Conservation (phyloP, 108 stramenopile genomes). For the Nitzschia inconspicua region DNA sequence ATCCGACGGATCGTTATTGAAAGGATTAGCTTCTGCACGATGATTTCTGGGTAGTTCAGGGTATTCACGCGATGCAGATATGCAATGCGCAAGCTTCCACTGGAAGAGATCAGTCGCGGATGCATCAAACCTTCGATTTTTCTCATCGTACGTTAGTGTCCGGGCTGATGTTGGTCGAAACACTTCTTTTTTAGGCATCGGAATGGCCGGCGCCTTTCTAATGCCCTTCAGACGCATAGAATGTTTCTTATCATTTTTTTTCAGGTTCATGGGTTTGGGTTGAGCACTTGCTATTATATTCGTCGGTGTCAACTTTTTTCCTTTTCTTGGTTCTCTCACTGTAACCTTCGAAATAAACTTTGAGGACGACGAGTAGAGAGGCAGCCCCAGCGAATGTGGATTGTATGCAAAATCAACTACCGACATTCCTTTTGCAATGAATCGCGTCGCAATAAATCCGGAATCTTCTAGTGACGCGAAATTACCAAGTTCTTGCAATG, state of each 20-base stretch:
- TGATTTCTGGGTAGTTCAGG: constrained; percentile 7
- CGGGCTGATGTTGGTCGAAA: constrained; percentile 6
- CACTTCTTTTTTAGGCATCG: constrained; percentile 10
- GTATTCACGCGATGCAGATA: not conserved
- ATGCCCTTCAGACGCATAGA: not conserved
- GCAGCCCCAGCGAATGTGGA: not conserved
- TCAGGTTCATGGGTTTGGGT: not conserved
- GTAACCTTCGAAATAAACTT: constrained; percentile 2
- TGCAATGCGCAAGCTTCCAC: constrained; percentile 2
- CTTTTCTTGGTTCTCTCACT: not conserved
- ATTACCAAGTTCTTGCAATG: not conserved
- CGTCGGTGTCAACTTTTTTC: not conserved
- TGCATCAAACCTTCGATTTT: constrained; percentile 8
- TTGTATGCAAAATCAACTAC: not conserved
- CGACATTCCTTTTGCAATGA: constrained; percentile 1
- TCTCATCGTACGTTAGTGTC: constrained; percentile 15
- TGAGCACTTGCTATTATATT: not conserved
- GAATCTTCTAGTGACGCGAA: not conserved
- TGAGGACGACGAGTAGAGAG: constrained; percentile 1
- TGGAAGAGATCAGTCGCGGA: not conserved
- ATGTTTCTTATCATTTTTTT: no score
- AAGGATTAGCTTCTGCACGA: not conserved
- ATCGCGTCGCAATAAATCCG: constrained; percentile 9
- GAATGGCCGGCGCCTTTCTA: no score
- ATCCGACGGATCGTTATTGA: constrained; percentile 21